Evolutionary conservation across 768 basidiomycete genomes (phyloP).

Genomic region (Sutorius australiensis): DNA sequence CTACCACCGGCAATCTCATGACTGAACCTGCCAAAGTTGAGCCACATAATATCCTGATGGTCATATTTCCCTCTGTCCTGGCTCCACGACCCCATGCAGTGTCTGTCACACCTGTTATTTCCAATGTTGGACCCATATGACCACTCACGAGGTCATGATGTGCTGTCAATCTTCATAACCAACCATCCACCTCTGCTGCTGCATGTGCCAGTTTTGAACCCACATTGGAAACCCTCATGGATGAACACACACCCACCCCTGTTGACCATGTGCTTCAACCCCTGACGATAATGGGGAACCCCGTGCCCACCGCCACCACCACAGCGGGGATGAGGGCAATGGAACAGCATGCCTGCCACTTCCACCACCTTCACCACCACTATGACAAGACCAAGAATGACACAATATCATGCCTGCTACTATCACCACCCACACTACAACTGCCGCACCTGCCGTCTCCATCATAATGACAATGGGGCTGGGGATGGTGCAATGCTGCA

Average conservation of each 20-base stretch:
- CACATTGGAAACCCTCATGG: slow-evolving; percentile 16
- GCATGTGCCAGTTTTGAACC: slow-evolving; percentile 11
- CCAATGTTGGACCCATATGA: neutral
- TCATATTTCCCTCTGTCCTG: slow-evolving; percentile 7
- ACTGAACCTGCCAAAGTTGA: slow-evolving; percentile 37
- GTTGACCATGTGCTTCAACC: too few species aligned
- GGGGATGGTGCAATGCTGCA: too few species aligned
- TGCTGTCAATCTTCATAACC: slow-evolving; percentile 14
- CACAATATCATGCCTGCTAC: too few species aligned
- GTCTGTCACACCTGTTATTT: slow-evolving; percentile 7
- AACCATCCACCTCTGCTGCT: slow-evolving; percentile 3
- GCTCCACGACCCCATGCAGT: slow-evolving; percentile 20
- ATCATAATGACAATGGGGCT: too few species aligned
- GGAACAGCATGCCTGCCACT: too few species aligned
- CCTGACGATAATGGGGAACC: too few species aligned
- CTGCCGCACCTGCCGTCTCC: too few species aligned
- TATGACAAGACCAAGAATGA: too few species aligned
- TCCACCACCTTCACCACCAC: too few species aligned
- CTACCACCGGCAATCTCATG: slow-evolving; percentile 39
- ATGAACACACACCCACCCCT: slow-evolving; percentile 7
- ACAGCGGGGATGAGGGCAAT: too few species aligned
- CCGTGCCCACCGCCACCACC: too few species aligned
- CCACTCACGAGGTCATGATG: slow-evolving; percentile 24
- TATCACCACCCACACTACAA: too few species aligned
- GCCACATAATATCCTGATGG: neutral